phyloP scores from a whole-genome alignment of 1,284 basidiomycete species.

The Xanthoconium separans region DNA sequence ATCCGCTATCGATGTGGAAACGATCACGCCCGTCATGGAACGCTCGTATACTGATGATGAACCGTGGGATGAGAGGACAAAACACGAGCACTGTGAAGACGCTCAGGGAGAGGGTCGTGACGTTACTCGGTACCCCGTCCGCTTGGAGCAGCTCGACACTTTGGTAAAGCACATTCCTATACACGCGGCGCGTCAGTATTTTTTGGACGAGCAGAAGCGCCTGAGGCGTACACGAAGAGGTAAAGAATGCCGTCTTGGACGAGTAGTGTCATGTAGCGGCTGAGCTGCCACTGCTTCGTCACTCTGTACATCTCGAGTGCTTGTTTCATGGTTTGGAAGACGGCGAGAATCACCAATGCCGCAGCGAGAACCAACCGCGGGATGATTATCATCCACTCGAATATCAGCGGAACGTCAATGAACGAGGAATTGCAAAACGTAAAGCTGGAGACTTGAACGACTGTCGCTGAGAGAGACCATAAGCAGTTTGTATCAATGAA shows the following conservation, averaged over 20 bases:
- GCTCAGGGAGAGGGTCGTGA: not conserved
- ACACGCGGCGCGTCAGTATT: not conserved
- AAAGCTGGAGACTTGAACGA: not conserved
- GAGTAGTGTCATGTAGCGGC: not conserved
- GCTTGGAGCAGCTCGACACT: not conserved
- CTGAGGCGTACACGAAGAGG: not conserved
- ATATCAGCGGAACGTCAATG: not conserved
- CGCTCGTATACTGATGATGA: not conserved
- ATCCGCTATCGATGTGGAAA: not conserved
- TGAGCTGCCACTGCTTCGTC: not conserved
- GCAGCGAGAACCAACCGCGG: not conserved
- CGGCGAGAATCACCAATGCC: not conserved
- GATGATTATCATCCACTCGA: not conserved
- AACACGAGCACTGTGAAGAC: not conserved
- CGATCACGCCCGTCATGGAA: not conserved
- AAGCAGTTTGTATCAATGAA: not conserved
- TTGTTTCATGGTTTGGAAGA: not conserved
- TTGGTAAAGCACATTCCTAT: not conserved
- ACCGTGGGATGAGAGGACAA: not conserved
- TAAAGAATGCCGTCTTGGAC: constrained; percentile 1
- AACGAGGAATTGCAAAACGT: not conserved
- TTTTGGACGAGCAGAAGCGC: too few species aligned
- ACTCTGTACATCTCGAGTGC: not conserved
- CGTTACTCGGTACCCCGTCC: not conserved
- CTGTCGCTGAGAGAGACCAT: not conserved